Conservation (phyloP, 169 alveolate genomes). For the Cryptosporidium viatorum region DNA sequence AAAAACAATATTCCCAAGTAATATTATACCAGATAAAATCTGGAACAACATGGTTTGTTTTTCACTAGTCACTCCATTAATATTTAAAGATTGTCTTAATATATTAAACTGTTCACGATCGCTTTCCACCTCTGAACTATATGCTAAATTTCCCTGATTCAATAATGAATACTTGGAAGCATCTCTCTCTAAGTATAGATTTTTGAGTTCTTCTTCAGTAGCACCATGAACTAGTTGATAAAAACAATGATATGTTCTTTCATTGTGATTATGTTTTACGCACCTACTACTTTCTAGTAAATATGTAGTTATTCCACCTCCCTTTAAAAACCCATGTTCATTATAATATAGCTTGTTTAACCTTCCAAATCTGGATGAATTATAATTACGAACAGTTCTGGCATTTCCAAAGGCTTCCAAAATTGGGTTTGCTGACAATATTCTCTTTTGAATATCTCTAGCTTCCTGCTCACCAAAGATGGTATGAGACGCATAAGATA, state of each 20-base stretch:
- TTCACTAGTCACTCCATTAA: slow-evolving; percentile 80
- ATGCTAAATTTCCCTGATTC: slow-evolving; percentile 79
- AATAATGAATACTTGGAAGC: slow-evolving; percentile 28
- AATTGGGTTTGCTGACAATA: slow-evolving; percentile 90
- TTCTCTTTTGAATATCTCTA: slow-evolving; percentile 77
- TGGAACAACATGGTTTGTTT: slow-evolving; percentile 80
- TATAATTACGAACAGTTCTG: slow-evolving; percentile 90
- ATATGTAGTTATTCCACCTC: slow-evolving; percentile 86
- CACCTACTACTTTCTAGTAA: slow-evolving; percentile 90
- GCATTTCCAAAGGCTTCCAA: slow-evolving; percentile 94
- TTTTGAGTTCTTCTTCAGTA: slow-evolving; percentile 45
- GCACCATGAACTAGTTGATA: slow-evolving; percentile 83
- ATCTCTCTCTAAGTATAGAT: slow-evolving; percentile 55
- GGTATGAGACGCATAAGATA: slow-evolving; percentile 78
- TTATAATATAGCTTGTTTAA: slow-evolving; percentile 82
- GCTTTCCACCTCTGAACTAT: slow-evolving; percentile 80
- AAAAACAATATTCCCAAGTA: slow-evolving; percentile 88
- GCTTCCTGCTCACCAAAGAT: slow-evolving; percentile 76
- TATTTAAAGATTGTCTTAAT: slow-evolving; percentile 83
- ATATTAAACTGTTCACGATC: slow-evolving; percentile 83
- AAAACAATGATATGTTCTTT: slow-evolving; percentile 90
- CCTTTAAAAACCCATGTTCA: slow-evolving; percentile 83
- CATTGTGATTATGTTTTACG: slow-evolving; percentile 83
- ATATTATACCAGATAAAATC: slow-evolving; percentile 82
- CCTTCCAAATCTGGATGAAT: slow-evolving; percentile 92